phyloP scores from a whole-genome alignment of 805 yeast species.

The Clavispora carvajalis region DNA sequence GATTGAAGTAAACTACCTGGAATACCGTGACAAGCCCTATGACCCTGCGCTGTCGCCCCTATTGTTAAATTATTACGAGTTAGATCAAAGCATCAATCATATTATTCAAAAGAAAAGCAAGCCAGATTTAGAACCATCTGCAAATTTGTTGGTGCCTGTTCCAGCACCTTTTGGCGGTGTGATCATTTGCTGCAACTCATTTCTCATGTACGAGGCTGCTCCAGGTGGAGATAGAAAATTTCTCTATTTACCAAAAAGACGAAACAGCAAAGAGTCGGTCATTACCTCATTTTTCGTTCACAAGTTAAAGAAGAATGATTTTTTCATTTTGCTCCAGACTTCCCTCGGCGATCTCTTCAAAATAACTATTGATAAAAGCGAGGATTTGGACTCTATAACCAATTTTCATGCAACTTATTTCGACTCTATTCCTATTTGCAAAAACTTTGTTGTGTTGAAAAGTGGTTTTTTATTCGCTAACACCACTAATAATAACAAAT shows the following conservation, averaged over 20 bases:
- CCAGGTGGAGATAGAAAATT: slow-evolving; percentile 13
- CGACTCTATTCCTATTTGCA: slow-evolving; percentile 65
- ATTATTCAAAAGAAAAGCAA: slow-evolving; percentile 42
- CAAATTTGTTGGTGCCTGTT: slow-evolving; percentile 55
- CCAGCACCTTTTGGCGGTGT: slow-evolving; percentile 74
- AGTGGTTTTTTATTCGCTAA: slow-evolving; percentile 75
- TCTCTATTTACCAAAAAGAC: slow-evolving; percentile 55
- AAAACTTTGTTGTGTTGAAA: slow-evolving; percentile 53
- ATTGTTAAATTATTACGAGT: slow-evolving; percentile 62
- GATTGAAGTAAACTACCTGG: slow-evolving; percentile 56
- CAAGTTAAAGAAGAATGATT: slow-evolving; percentile 50
- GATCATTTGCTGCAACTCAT: slow-evolving; percentile 55
- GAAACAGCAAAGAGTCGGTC: slow-evolving; percentile 14
- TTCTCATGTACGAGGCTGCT: slow-evolving; percentile 43
- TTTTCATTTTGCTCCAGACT: slow-evolving; percentile 68
- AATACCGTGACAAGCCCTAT: slow-evolving; percentile 17
- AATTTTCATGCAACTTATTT: slow-evolving; percentile 58
- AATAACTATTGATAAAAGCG: slow-evolving; percentile 43
- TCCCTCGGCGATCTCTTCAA: slow-evolving; percentile 73
- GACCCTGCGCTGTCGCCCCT: slow-evolving; percentile 13
- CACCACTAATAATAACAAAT: slow-evolving; percentile 56
- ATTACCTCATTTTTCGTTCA: slow-evolving; percentile 63
- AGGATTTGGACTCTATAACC: slow-evolving; percentile 38
- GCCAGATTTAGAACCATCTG: slow-evolving; percentile 18
- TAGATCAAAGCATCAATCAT: slow-evolving; percentile 83